phyloP scores from a whole-genome alignment of 2,329 filamentous ascomycete genomes.

The Coniochaeta sp. region DNA sequence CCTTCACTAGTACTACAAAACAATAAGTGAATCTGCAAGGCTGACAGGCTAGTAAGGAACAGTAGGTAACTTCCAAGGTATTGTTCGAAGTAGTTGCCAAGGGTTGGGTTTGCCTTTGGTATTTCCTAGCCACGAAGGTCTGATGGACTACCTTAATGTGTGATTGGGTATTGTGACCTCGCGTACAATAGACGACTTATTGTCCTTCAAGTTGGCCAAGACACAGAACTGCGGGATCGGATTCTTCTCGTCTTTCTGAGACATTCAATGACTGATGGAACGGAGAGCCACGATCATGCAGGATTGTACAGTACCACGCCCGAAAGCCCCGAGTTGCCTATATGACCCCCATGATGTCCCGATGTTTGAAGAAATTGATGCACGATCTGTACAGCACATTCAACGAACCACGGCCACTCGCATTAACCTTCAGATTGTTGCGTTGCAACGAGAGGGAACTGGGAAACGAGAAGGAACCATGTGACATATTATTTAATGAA shows the following conservation, averaged over 20 bases:
- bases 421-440: too few species aligned
- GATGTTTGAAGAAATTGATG: not conserved
- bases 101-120: too few species aligned
- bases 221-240: not conserved
- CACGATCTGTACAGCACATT: too few species aligned
- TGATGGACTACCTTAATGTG: too few species aligned
- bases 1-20: too few species aligned
- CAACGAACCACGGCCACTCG: too few species aligned
- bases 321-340: not conserved
- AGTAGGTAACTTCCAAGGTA: too few species aligned
- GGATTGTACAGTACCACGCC: not conserved
- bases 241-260: not conserved
- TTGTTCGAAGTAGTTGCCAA: too few species aligned
- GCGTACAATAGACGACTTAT: not conserved
- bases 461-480: too few species aligned
- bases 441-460: too few species aligned
- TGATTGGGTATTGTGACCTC: not conserved
- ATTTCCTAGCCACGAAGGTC: too few species aligned
- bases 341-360: not conserved
- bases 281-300: not conserved
- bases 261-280: not conserved
- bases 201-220: not conserved
- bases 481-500: too few species aligned
- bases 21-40: not conserved
- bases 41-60: not conserved